These are phyloP conservation scores for Condylostoma magnum DNA, from an alignment of 169 alveolate genomes.

Conservation along the genomic window DNA sequence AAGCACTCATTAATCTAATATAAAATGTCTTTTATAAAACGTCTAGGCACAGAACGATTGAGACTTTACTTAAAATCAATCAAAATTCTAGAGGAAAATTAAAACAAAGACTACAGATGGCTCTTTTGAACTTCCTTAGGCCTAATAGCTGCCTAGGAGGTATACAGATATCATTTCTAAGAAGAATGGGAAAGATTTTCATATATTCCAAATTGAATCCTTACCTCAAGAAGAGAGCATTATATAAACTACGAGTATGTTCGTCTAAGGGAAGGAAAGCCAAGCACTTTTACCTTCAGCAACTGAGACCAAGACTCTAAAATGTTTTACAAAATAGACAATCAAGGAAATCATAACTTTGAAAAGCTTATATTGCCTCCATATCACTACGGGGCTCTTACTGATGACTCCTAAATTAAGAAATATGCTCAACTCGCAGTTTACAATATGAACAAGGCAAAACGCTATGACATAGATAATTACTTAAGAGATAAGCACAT, in stretches of 20 bases:
- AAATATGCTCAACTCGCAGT: neutral
- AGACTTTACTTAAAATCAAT: neutral
- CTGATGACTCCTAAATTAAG: neutral
- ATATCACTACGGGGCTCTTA: constrained; percentile 10
- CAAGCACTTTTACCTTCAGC: neutral
- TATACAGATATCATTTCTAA: neutral
- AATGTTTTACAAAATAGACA: constrained; percentile 12
- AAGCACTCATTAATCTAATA: too few relatives aligned
- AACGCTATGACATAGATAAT: constrained; percentile 25
- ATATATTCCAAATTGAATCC: constrained; percentile 6
- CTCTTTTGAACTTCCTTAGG: neutral
- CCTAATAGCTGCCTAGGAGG: neutral
- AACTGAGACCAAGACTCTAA: constrained; percentile 3
- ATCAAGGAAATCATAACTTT: constrained; percentile 9
- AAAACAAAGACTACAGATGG: neutral
- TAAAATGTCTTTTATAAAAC: neutral
- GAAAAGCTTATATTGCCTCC: constrained; percentile 20
- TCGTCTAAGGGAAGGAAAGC: neutral
- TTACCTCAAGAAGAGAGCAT: constrained; percentile 4
- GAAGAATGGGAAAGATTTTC: constrained; percentile 20
- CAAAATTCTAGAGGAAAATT: constrained; percentile 15
- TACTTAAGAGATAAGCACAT: neutral
- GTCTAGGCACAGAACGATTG: neutral
- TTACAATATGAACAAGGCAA: neutral
- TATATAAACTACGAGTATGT: neutral